Evolutionary conservation across 306 rosid species (phyloP), one percentile per base, ranked within the genome.

Genomic region (Gastrolobium bilobum): DNA sequence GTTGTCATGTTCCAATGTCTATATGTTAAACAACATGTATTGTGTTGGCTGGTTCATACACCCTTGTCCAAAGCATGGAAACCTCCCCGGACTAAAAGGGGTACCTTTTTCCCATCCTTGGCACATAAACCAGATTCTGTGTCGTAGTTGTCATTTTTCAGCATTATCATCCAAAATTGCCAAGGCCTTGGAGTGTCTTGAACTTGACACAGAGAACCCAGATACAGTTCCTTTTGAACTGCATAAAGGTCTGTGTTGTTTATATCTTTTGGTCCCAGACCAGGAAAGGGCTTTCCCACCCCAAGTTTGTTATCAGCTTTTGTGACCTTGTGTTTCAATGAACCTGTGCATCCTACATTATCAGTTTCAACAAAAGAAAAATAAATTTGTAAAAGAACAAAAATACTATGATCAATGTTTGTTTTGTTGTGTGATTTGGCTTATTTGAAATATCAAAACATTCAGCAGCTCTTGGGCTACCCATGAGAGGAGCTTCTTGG

Each of bases 91-190:
- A n/a, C n/a, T n/a, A n/a, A n/a, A 87, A 75, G 89, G 88, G 79
- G 71, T 0, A 71, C 83, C 81, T 47, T 81, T 60, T 83, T 81
- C 62, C 89, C 93, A 64, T 85, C 59, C 7, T 60, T 33, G 20
- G 91, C 91, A 57, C 91, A 87, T 47, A 85, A 52, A 37, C 79
- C 84, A n/a, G 89, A 78, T 40, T 10, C 26, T 6, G 91, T 80
- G 86, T 89, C 93, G 50, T 44, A 86, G 84, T 89, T 91, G 13
- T 91, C 92, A 69, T 86, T 89, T 72, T 85, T 89, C 8, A 88
- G 79, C 94, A 91, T 89, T 59, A 91, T 75, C 97, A 89, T 91
- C 97, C 97, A 91, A 42, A 91, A 91, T 3, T 91, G 92, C 97
- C 97, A 91, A 26, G 92, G 89, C 20, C 10, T 77, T 62, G 87